phyloP scores from a whole-genome alignment of 306 rosid genomes.

The Cucurbita ficifolia region DNA sequence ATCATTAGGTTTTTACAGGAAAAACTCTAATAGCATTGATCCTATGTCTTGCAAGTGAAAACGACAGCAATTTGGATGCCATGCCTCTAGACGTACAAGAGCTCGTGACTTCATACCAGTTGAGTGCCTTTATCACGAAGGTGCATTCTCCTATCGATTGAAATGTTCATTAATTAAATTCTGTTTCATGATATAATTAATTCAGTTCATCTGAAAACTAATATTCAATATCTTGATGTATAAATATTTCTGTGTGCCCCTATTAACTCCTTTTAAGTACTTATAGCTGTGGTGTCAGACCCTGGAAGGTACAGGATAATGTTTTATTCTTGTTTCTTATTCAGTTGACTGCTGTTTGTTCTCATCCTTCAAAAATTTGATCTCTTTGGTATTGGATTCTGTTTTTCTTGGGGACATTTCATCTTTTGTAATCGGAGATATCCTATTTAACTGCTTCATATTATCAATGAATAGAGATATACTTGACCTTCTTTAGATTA shows the following conservation, averaged over 20 bases:
- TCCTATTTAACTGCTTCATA: neutral
- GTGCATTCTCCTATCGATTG: slow-evolving; percentile 42
- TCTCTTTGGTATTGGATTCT: neutral
- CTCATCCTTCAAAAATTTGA: neutral
- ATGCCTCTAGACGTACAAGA: slow-evolving; percentile 37
- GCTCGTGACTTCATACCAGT: slow-evolving; percentile 47
- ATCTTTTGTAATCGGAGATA: neutral
- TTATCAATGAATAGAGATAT: neutral
- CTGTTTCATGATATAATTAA: neutral
- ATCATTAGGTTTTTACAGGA: slow-evolving; percentile 35
- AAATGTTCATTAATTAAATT: neutral
- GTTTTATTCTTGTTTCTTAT: neutral
- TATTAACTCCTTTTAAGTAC: neutral
- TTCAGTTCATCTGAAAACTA: neutral
- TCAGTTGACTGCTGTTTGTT: neutral
- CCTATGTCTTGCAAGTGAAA: slow-evolving; percentile 47
- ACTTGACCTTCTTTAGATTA: neutral
- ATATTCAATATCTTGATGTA: neutral
- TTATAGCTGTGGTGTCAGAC: neutral
- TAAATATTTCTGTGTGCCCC: neutral
- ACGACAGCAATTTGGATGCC: slow-evolving; percentile 28
- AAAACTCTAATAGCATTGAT: slow-evolving; percentile 40
- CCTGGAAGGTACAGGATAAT: neutral
- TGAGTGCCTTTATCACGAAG: slow-evolving; percentile 78
- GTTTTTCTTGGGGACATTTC: neutral